Evolutionary conservation across 2,329 filamentous ascomycete species (phyloP), one percentile per base, ranked within the genome.

Genomic region (Paecilomyces formosus): DNA sequence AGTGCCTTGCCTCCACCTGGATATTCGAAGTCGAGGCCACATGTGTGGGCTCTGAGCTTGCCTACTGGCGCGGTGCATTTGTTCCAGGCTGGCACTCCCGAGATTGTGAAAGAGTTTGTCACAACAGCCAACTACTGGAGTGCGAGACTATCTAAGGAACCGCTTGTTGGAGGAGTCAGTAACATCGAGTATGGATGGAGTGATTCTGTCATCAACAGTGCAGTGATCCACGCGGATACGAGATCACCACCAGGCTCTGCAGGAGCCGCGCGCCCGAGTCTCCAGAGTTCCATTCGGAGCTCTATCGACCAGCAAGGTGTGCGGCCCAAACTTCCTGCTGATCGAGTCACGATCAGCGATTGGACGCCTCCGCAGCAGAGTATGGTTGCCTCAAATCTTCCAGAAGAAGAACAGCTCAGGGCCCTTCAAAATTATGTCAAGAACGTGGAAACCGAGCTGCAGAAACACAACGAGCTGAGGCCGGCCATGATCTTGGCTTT

Each of bases 131-230:
- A 99, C 75, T 99, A 97, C 76, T 99, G 94, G 94, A 94, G 91
- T 69, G 93, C 94, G 2, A 85, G 94, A 55, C 81, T 97, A 31
- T 96, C 92, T 68, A 97, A 96, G 62, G 92, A 97, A 70, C 94
- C 94, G 2, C 79, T 99, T 31, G 85, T 93, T 33, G 94, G 94
- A 58, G 93, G 92, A 58, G 89, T 99, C 65, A 96, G 90, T 75
- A 99, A 97, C 72, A 89, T 97, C 65, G 94, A 99, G 73, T 97
- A 97, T 69, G 94, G 94, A 56, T 99, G 94, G 94, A 90, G 91
- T 65, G 91, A 96, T 49, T 80, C 82, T 21, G 86, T 97, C 61
- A 86, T 97, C 67, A 85, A 85, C 63, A 89, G 89, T 64, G 90
- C 95, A 18, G 78, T 85, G 39, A 84, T 96, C 63, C 86, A 76